These are phyloP conservation scores for Pseudocercospora ulei DNA, from an alignment of 2,329 filamentous ascomycete species.

Conservation along the genomic window DNA sequence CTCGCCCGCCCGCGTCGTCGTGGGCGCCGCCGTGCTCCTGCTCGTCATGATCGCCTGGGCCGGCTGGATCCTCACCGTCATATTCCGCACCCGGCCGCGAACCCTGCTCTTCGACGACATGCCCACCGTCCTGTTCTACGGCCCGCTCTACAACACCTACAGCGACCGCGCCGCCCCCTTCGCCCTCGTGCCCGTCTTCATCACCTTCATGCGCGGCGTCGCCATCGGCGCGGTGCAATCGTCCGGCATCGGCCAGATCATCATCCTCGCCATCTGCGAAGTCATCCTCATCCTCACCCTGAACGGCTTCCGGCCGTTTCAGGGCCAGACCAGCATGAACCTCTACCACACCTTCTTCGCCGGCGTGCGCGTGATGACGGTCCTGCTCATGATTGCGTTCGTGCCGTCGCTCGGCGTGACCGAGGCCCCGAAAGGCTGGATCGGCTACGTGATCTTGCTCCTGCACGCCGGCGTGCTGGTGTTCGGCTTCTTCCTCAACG, in stretches of 20 bases:
- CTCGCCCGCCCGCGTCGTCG: conserved; percentile 63
- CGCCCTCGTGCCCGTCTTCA: conserved; percentile 71
- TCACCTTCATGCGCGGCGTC: conserved; percentile 78
- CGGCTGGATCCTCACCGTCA: conserved; percentile 68
- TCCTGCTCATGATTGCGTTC: conserved; percentile 53
- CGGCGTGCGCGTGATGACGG: conserved; percentile 60
- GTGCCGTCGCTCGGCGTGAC: conserved; percentile 69
- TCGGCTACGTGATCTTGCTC: conserved; percentile 81
- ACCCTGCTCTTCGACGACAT: conserved; percentile 89
- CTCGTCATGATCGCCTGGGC: conserved; percentile 63
- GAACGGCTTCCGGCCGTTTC: conserved; percentile 81
- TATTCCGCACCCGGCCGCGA: conserved; percentile 69
- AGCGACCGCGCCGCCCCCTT: conserved; percentile 87
- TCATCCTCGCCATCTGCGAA: conserved; percentile 87
- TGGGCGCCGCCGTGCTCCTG: conserved; percentile 64
- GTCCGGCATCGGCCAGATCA: conserved; percentile 84
- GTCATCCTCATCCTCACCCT: conserved; percentile 80
- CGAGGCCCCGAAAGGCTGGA: conserved; percentile 79
- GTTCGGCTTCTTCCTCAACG: conserved; percentile 88
- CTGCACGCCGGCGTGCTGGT: conserved; percentile 77
- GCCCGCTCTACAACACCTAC: conserved; percentile 93
- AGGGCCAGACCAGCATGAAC: conserved; percentile 92
- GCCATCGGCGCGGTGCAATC: conserved; percentile 87
- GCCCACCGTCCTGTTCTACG: conserved; percentile 77
- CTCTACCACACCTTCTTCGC: conserved; percentile 84